Evolutionary conservation across 1,284 basidiomycete species (phyloP).

Genomic region (Ganoderma sp.): DNA sequence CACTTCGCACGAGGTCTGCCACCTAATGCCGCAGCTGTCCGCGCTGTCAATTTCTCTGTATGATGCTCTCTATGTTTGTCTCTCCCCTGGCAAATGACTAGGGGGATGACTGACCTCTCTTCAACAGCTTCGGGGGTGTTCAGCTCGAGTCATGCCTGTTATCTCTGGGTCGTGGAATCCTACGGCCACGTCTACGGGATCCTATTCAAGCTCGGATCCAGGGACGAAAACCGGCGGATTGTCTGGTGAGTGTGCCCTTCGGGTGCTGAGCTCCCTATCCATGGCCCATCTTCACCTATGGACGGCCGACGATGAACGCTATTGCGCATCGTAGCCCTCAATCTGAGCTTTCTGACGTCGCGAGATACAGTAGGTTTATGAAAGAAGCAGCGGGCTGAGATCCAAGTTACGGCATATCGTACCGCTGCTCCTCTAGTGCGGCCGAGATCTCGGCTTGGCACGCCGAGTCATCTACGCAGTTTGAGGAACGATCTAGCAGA

Average conservation of each 20-base stretch:
- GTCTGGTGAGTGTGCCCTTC: background rate
- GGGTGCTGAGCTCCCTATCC: background rate
- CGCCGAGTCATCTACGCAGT: background rate
- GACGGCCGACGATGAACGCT: background rate
- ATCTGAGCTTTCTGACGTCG: background rate
- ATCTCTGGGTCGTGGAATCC: background rate
- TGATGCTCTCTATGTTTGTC: conserved; percentile 1
- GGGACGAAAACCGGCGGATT: background rate
- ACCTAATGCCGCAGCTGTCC: conserved; percentile 2
- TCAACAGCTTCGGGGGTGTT: background rate
- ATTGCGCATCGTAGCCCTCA: background rate
- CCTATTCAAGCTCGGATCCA: background rate
- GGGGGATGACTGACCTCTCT: conserved; percentile 1
- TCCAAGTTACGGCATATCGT: background rate
- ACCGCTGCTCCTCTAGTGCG: background rate
- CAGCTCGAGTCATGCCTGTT: background rate
- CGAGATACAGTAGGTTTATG: background rate
- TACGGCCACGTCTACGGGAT: background rate
- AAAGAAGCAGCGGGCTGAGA: background rate
- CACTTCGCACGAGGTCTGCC: background rate
- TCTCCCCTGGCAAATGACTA: background rate
- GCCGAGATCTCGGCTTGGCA: background rate
- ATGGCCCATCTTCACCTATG: background rate
- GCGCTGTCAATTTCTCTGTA: conserved; percentile 1
- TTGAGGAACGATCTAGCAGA: background rate